Evolutionary conservation across 1,139 yeast genomes (phyloP).

Genomic region (Arxiozyma telluris): DNA sequence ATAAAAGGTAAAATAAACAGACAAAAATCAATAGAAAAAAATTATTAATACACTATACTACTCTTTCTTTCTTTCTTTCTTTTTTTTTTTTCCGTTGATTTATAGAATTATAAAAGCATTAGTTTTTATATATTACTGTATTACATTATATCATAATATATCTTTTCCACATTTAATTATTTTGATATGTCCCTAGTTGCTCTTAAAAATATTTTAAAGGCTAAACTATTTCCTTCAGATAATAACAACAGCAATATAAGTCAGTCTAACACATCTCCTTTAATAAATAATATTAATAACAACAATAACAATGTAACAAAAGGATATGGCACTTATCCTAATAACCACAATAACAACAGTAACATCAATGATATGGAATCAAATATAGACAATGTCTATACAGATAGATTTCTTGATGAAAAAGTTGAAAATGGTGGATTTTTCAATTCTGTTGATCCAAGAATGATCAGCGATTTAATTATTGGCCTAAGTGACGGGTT

Average conservation of each 20-base stretch:
- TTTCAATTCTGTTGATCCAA: conserved; percentile 24
- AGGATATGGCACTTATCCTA: neutral
- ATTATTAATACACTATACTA: too few relatives aligned
- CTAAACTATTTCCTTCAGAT: neutral
- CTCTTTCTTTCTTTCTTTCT: too few relatives aligned
- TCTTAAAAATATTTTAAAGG: neutral
- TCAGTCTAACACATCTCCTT: neutral
- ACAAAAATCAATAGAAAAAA: neutral
- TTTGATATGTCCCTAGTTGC: neutral
- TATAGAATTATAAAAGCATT: too few relatives aligned
- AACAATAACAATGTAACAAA: neutral
- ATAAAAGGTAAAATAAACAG: too few relatives aligned
- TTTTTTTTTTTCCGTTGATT: too few relatives aligned
- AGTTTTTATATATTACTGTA: too few relatives aligned
- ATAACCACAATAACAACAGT: conserved; percentile 3
- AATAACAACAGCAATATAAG: neutral
- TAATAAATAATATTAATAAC: neutral
- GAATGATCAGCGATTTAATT: conserved; percentile 59
- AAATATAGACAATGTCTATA: conserved; percentile 4
- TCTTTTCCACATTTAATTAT: neutral
- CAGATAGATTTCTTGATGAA: conserved; percentile 1
- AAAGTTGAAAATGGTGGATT: conserved; percentile 3
- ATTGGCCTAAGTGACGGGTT: conserved; percentile 75
- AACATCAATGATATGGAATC: conserved; percentile 1
- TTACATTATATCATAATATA: too few relatives aligned